Percentiles rank a stretch among this genome's conserved stretches.
These are phyloP conservation scores for Proliferodiscus dingleyae DNA, from an alignment of 2,329 filamentous ascomycete species.

Conservation along the genomic window DNA sequence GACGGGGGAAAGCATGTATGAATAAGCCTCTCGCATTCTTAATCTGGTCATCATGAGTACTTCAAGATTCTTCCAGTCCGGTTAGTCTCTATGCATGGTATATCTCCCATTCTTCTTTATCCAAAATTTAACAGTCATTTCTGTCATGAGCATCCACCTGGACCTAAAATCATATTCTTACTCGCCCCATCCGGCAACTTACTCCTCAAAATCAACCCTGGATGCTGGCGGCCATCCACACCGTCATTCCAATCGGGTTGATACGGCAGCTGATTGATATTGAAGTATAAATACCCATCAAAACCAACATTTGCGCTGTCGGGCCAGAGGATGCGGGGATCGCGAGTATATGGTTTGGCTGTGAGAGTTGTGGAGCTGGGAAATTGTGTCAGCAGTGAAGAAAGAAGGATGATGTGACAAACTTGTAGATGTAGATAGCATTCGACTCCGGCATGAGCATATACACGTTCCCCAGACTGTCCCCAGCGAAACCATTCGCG, in stretches of 20 bases:
- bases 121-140: too few relatives aligned
- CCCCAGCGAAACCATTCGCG: conserved; percentile 41
- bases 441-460: conserved; percentile 43
- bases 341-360: conserved; percentile 35
- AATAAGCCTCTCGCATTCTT: too few relatives aligned
- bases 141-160: background rate
- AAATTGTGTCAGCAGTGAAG: background rate
- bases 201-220: conserved; percentile 40
- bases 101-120: too few relatives aligned
- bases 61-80: too few relatives aligned
- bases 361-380: conserved; percentile 31
- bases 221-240: conserved; percentile 37
- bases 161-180: conserved; percentile 16
- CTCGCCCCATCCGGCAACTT: conserved; percentile 37
- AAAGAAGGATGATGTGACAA: background rate
- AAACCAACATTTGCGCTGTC: conserved; percentile 38
- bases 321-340: conserved; percentile 41
- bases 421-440: conserved; percentile 40
- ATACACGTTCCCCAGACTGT: conserved; percentile 40
- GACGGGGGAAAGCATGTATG: background rate
- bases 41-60: too few relatives aligned
- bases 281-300: conserved; percentile 44
- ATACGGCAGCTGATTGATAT: conserved; percentile 45
- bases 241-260: conserved; percentile 44
- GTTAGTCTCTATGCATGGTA: too few relatives aligned